Evolutionary conservation across 805 yeast genomes (phyloP).

Genomic region (Ogataea populi-albae): DNA sequence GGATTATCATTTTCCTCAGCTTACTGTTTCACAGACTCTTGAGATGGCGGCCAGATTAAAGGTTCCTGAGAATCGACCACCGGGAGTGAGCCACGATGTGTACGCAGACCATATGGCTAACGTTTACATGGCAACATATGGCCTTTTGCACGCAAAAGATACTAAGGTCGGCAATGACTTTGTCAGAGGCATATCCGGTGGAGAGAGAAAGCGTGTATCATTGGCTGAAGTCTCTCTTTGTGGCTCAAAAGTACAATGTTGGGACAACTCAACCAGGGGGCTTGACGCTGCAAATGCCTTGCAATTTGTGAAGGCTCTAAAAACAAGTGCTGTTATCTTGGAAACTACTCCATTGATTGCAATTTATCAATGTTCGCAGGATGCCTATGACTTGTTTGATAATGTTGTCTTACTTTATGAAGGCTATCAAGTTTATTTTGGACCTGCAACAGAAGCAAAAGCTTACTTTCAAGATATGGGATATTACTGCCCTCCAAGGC

Average conservation of each 20-base stretch:
- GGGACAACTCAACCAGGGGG: slow-evolving; percentile 71
- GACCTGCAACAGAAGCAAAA: slow-evolving; percentile 35
- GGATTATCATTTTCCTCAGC: slow-evolving; percentile 63
- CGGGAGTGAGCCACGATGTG: slow-evolving; percentile 1
- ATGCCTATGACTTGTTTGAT: slow-evolving; percentile 41
- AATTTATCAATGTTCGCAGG: slow-evolving; percentile 42
- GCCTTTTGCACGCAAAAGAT: slow-evolving; percentile 44
- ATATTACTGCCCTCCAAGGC: slow-evolving; percentile 42
- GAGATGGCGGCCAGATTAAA: slow-evolving; percentile 57
- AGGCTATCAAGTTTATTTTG: slow-evolving; percentile 41
- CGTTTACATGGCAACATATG: slow-evolving; percentile 34
- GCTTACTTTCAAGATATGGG: slow-evolving; percentile 40
- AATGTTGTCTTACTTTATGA: slow-evolving; percentile 39
- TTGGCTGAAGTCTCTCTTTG: slow-evolving; percentile 49
- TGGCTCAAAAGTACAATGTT: slow-evolving; percentile 43
- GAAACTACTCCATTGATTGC: slow-evolving; percentile 50
- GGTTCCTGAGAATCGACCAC: slow-evolving; percentile 49
- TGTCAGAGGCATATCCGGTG: slow-evolving; percentile 63
- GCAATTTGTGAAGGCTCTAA: slow-evolving; percentile 56
- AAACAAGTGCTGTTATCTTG: slow-evolving; percentile 45
- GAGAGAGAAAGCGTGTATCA: slow-evolving; percentile 64
- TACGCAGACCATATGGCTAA: slow-evolving; percentile 42
- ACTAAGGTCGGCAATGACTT: slow-evolving; percentile 62
- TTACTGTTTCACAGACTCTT: slow-evolving; percentile 63
- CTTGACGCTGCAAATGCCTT: slow-evolving; percentile 66